A percentile compares a stretch with the other conserved stretches of the same genome.
Evolutionary conservation across 495 filamentous ascomycete species (phyloP).

Genomic region (Elasticomyces elasticus): DNA sequence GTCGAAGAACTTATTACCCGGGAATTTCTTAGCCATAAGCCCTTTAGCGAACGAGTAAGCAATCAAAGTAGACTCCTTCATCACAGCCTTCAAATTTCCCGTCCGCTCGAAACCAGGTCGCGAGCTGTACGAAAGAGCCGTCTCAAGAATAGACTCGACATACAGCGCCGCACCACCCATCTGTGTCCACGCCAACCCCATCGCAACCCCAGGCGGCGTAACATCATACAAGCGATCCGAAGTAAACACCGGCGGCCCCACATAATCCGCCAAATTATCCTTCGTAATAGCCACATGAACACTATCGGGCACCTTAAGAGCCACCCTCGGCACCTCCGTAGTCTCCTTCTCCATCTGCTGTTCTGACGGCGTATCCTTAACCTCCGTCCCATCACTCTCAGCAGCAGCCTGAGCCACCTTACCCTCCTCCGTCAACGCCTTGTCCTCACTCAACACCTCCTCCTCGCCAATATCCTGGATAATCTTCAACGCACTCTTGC

Average conservation of each 20-base stretch:
- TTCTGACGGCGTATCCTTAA: slow-evolving; percentile 43
- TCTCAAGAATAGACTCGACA: slow-evolving; percentile 91
- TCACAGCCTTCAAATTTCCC: slow-evolving; percentile 89
- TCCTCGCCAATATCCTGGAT: slow-evolving; percentile 90
- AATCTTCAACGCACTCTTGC: slow-evolving; percentile 94
- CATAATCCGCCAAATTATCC: slow-evolving; percentile 92
- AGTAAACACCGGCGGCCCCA: slow-evolving; percentile 91
- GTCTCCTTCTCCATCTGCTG: slow-evolving; percentile 55
- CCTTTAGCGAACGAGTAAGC: slow-evolving; percentile 96
- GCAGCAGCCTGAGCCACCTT: slow-evolving; percentile 69
- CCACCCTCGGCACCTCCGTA: slow-evolving; percentile 63
- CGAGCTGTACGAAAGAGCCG: slow-evolving; percentile 57
- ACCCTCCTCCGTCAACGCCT: slow-evolving; percentile 78
- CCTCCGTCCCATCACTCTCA: slow-evolving; percentile 48
- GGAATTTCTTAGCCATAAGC: slow-evolving; percentile 69
- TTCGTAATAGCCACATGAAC: slow-evolving; percentile 83
- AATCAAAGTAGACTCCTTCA: slow-evolving; percentile 93
- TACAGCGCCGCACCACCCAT: slow-evolving; percentile 96
- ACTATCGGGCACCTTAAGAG: slow-evolving; percentile 74
- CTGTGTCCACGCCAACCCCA: slow-evolving; percentile 98
- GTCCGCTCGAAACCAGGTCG: slow-evolving; percentile 77
- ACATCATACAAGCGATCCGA: slow-evolving; percentile 90
- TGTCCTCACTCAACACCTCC: slow-evolving; percentile 69
- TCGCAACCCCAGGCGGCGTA: slow-evolving; percentile 92
- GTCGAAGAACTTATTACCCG: slow-evolving; percentile 90